A percentile compares a stretch with the other conserved stretches of the same genome.
phyloP scores from a whole-genome alignment of 495 filamentous ascomycete genomes.

The Hypoxylon perforatum region DNA sequence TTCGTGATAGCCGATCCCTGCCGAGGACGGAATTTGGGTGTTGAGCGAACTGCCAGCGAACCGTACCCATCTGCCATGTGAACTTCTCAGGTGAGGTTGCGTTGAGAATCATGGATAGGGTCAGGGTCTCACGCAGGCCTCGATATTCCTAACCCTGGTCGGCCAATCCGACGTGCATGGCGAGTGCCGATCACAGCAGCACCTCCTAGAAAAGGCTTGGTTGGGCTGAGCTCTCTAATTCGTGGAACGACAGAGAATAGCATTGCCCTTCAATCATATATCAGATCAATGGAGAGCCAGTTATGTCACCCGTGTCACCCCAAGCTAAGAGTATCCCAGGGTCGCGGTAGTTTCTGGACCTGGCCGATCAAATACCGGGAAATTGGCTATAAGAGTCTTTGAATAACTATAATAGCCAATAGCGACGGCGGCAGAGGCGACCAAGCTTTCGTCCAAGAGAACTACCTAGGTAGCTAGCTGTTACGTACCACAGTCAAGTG shows the following conservation, averaged over 20 bases:
- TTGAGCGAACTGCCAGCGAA: conserved; percentile 12
- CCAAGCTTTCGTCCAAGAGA: neutral
- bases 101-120: conserved; percentile 26
- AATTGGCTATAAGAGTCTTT: conserved; percentile 5
- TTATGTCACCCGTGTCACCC: conserved; percentile 18
- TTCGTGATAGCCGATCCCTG: conserved; percentile 36
- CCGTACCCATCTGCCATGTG: conserved; percentile 38
- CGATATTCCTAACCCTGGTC: conserved; percentile 19
- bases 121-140: conserved; percentile 23
- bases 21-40: conserved; percentile 21
- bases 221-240: conserved; percentile 23
- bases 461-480: neutral
- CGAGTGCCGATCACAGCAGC: conserved; percentile 38
- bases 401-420: conserved; percentile 17
- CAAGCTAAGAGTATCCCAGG: conserved; percentile 4
- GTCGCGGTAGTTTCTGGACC: conserved; percentile 11
- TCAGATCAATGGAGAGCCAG: conserved; percentile 11
- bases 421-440: neutral
- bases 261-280: conserved; percentile 24
- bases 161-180: conserved; percentile 32
- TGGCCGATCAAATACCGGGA: conserved; percentile 20
- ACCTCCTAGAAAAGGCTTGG: conserved; percentile 37
- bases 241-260: conserved; percentile 7
- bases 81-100: conserved; percentile 32
- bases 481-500: neutral